Percentiles rank a stretch among this genome's conserved stretches.
Evolutionary conservation across 2,329 filamentous ascomycete species (phyloP).

Genomic region (Colletotrichum chlorophyti): DNA sequence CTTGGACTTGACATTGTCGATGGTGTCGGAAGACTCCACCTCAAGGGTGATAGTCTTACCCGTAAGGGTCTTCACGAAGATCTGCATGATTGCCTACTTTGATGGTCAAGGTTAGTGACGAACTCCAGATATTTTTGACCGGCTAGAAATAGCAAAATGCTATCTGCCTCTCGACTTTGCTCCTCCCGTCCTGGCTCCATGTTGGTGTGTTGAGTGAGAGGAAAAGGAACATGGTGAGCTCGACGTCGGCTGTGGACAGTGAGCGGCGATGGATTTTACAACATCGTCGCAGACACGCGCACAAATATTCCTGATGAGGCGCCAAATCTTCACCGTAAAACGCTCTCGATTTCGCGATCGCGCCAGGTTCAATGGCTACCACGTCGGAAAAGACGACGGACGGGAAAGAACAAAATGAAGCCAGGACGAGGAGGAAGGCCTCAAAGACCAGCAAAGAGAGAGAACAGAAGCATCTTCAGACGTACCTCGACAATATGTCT

Average conservation of each 20-base stretch:
- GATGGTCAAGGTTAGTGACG: slow-evolving; percentile 48
- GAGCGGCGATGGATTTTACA: slow-evolving; percentile 1
- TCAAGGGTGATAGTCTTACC: slow-evolving; percentile 99
- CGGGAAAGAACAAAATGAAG: neutral
- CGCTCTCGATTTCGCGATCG: slow-evolving; percentile 25
- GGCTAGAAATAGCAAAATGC: slow-evolving; percentile 8
- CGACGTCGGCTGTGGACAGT: neutral
- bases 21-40: slow-evolving; percentile 99
- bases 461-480: slow-evolving; percentile 57
- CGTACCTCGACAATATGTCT: slow-evolving; percentile 67
- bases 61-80: slow-evolving; percentile 88
- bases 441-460: slow-evolving; percentile 29
- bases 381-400: neutral
- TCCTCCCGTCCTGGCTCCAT: neutral
- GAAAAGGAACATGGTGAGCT: neutral
- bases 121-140: too few relatives aligned
- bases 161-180: slow-evolving; percentile 1
- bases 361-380: neutral
- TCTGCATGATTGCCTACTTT: slow-evolving; percentile 74
- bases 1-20: slow-evolving; percentile 99
- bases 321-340: too few relatives aligned
- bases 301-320: too few relatives aligned
- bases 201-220: too few relatives aligned
- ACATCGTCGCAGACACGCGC: neutral
- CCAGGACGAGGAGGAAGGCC: slow-evolving; percentile 31